These are phyloP conservation scores for Lichina pygmaea DNA, from an alignment of 495 filamentous ascomycete species.

Conservation along the genomic window DNA sequence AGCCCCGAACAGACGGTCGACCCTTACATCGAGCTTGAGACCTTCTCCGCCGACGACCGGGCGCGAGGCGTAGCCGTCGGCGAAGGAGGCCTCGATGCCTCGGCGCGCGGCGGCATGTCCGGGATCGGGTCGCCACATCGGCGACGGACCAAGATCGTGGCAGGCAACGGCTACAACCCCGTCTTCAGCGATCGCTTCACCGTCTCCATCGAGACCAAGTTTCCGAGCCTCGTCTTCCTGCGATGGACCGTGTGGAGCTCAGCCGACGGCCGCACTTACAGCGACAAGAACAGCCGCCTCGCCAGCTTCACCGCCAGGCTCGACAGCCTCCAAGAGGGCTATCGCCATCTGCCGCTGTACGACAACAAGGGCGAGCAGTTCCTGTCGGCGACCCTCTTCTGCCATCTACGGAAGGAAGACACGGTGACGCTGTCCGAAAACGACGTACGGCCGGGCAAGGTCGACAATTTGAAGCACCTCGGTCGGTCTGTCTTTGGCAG, in stretches of 20 bases:
- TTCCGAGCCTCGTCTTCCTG: conserved; percentile 80
- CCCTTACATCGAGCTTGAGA: conserved; percentile 82
- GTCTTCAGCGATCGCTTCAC: conserved; percentile 49
- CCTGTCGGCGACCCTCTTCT: conserved; percentile 84
- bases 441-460: conserved; percentile 18
- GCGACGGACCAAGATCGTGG: conserved; percentile 47
- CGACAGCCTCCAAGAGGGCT: conserved; percentile 71
- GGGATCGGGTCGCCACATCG: conserved; percentile 53
- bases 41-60: conserved; percentile 84
- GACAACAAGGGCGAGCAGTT: conserved; percentile 74
- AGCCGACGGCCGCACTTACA: conserved; percentile 32
- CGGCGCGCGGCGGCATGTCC: conserved; percentile 37
- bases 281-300: conserved; percentile 26
- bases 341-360: conserved; percentile 82
- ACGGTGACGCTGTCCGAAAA: conserved; percentile 22
- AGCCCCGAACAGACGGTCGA: conserved; percentile 49
- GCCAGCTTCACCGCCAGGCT: conserved; percentile 86
- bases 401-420: conserved; percentile 44
- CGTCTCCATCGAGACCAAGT: conserved; percentile 62
- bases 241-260: conserved; percentile 79
- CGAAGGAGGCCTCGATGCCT: conserved; percentile 44
- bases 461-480: conserved; percentile 16
- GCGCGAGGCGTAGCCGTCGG: conserved; percentile 30
- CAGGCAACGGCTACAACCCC: conserved; percentile 79
- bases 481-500: conserved; percentile 21